These are phyloP conservation scores for Candida maesae DNA, from an alignment of 805 yeast species.

Conservation along the genomic window DNA sequence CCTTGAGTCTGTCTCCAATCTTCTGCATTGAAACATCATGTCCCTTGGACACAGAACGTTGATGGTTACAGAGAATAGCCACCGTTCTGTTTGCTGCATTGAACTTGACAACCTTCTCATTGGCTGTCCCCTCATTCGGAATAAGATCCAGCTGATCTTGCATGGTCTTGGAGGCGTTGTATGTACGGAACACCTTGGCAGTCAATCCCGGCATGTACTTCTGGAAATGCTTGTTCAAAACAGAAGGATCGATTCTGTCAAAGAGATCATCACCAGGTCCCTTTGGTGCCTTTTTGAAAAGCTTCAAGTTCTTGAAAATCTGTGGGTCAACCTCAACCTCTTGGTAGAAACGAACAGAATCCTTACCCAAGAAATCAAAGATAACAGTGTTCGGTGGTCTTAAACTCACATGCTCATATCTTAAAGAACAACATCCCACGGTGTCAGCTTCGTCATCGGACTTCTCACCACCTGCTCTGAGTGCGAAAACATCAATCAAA, in stretches of 20 bases:
- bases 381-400: conserved; percentile 82
- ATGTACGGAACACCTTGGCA: conserved; percentile 96
- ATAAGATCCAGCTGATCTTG: conserved; percentile 88
- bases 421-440: conserved; percentile 93
- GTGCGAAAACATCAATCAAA: conserved; percentile 85
- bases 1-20: conserved; percentile 72
- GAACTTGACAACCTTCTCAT: conserved; percentile 81
- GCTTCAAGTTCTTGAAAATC: conserved; percentile 81
- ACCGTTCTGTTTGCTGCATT: conserved; percentile 96
- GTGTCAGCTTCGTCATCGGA: conserved; percentile 98
- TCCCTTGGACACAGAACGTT: conserved; percentile 81
- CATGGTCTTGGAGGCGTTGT: conserved; percentile 95
- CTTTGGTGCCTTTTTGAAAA: conserved; percentile 87
- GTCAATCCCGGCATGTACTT: conserved; percentile 89
- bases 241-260: conserved; percentile 81
- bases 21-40: conserved; percentile 81
- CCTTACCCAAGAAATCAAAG: conserved; percentile 94
- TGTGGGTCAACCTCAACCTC: conserved; percentile 91
- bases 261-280: conserved; percentile 89
- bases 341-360: conserved; percentile 86
- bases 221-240: conserved; percentile 82
- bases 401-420: conserved; percentile 84
- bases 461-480: conserved; percentile 98
- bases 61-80: conserved; percentile 96
- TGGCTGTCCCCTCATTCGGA: conserved; percentile 80